Conservation (phyloP, 1,284 basidiomycete species). For the Mycocalia duriaeana region DNA sequence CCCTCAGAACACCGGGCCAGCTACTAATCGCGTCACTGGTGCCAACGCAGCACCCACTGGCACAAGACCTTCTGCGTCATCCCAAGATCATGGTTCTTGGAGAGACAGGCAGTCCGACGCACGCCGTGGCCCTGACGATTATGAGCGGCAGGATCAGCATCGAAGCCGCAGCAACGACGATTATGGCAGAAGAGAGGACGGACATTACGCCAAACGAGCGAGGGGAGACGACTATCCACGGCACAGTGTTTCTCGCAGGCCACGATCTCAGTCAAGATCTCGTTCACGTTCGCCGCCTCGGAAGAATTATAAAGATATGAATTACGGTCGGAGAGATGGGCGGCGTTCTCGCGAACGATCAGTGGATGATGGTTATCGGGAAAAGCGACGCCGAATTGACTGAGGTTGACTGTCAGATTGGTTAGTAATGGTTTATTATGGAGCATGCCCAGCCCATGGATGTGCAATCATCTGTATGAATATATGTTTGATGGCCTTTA, state of each 20-base stretch:
- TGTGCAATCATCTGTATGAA: too few species aligned
- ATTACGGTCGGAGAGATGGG: conserved; percentile 11
- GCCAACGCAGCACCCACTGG: conserved; percentile 41
- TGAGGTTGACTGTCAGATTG: conserved; percentile 14
- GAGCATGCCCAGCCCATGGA: too few species aligned
- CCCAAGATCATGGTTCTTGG: conserved; percentile 14
- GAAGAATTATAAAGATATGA: neutral
- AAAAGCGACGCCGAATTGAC: conserved; percentile 34
- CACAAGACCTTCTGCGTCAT: conserved; percentile 36
- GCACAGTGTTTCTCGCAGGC: too few species aligned
- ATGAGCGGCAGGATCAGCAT: conserved; percentile 10
- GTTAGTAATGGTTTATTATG: too few species aligned
- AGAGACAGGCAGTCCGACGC: too few species aligned
- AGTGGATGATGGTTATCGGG: conserved; percentile 27
- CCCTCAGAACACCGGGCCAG: conserved; percentile 59
- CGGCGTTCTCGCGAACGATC: conserved; percentile 41
- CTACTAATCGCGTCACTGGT: conserved; percentile 41
- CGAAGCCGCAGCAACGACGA: conserved; percentile 9
- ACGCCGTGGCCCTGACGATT: too few species aligned
- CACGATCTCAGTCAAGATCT: too few species aligned
- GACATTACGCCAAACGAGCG: conserved; percentile 12
- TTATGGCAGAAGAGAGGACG: conserved; percentile 1
- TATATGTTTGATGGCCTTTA: too few species aligned
- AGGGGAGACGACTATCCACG: neutral
- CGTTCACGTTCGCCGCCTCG: too few species aligned